Evolutionary conservation across 2,329 filamentous ascomycete species (phyloP).

Genomic region (Sordariomycetes sp.): DNA sequence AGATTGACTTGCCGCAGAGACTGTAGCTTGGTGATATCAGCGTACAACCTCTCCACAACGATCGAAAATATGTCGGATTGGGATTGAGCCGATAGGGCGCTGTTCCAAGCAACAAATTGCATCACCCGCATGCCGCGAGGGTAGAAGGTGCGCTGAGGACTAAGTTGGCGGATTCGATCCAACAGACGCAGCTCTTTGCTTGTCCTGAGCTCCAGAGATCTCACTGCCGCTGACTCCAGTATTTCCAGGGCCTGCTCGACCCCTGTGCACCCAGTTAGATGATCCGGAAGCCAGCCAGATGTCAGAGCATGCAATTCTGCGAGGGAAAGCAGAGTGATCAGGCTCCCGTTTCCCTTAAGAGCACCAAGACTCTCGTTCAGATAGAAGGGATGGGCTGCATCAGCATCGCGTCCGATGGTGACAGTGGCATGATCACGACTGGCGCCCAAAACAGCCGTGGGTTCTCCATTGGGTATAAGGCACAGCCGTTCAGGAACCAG

Average conservation of each 20-base stretch:
- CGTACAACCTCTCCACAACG: constrained; percentile 24
- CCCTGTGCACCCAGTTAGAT: constrained; percentile 37
- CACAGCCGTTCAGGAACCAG: constrained; percentile 24
- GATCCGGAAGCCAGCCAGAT: constrained; percentile 37
- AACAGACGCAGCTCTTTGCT: neutral
- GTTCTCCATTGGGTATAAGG: neutral
- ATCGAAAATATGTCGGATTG: constrained; percentile 32
- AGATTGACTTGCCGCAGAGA: no score
- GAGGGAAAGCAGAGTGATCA: constrained; percentile 40
- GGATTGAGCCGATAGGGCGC: constrained; percentile 22
- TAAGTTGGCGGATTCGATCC: constrained; percentile 4
- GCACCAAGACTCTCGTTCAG: constrained; percentile 30
- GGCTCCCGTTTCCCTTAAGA: constrained; percentile 36
- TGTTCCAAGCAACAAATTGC: constrained; percentile 34
- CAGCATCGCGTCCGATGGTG: neutral
- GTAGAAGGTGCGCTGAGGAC: constrained; percentile 26
- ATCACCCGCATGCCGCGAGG: constrained; percentile 19
- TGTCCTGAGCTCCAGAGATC: constrained; percentile 19
- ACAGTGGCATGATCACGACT: neutral
- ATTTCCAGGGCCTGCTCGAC: constrained; percentile 41
- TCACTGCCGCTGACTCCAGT: constrained; percentile 33
- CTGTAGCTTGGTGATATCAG: constrained; percentile 16
- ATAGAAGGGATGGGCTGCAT: neutral
- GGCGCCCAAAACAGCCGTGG: neutral
- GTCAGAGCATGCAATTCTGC: constrained; percentile 44